phyloP scores from a whole-genome alignment of 352 stramenopile genomes.

The Sclerospora graminicola region DNA sequence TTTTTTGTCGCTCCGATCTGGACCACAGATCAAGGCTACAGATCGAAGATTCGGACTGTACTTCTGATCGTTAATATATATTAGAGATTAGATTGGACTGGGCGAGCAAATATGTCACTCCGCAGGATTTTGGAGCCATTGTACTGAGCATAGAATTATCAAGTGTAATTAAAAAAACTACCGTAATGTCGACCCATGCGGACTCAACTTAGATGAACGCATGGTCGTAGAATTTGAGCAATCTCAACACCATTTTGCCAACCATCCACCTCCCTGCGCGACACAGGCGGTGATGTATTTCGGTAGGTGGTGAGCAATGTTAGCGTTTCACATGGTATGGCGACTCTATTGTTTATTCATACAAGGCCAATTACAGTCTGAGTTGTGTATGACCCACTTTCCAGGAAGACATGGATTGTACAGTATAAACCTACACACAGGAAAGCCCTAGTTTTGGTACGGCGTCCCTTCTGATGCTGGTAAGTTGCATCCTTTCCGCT shows the following conservation, averaged over 20 bases:
- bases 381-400: background rate
- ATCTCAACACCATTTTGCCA: constrained; percentile 78
- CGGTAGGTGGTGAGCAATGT: constrained; percentile 91
- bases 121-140: no score
- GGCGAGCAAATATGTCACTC: no score
- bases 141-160: no score
- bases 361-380: no score
- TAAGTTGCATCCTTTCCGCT: constrained; percentile 7
- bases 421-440: constrained; percentile 90
- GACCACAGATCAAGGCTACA: no score
- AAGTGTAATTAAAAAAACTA: no score
- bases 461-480: constrained; percentile 63
- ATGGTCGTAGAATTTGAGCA: constrained; percentile 81
- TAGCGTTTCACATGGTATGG: constrained; percentile 86
- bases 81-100: no score
- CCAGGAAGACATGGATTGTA: constrained; percentile 91
- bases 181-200: no score
- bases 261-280: constrained; percentile 74
- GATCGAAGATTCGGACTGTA: no score
- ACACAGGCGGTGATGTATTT: constrained; percentile 91
- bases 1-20: no score
- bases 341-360: background rate
- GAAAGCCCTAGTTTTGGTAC: constrained; percentile 92
- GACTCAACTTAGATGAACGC: no score
- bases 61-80: no score